phyloP scores from a whole-genome alignment of 2,329 filamentous ascomycete genomes.

The Diaporthe batatas region DNA sequence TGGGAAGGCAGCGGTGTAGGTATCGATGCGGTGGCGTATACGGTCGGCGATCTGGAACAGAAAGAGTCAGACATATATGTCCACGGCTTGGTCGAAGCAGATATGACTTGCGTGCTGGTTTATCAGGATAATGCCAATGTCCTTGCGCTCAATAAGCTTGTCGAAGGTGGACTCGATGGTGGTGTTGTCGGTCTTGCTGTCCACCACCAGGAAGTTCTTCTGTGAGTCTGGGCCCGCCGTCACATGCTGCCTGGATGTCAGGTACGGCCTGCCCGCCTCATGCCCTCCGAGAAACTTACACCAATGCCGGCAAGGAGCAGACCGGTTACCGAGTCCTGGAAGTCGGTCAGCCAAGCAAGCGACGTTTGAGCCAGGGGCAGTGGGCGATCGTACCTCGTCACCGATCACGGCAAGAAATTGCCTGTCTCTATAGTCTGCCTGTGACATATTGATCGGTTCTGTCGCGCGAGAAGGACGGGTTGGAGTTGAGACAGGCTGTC shows the following conservation, averaged over 20 bases:
- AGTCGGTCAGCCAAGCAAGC: conserved; percentile 41
- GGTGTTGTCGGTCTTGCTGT: conserved; percentile 89
- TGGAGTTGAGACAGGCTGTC: conserved; percentile 15
- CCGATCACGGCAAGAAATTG: conserved; percentile 98
- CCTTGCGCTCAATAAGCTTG: conserved; percentile 90
- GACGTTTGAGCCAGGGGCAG: neutral
- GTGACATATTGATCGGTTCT: conserved; percentile 57
- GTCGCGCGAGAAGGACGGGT: conserved; percentile 36
- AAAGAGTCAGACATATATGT: neutral
- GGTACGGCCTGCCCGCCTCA: conserved; percentile 17
- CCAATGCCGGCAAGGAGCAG: conserved; percentile 95
- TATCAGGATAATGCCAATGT: conserved; percentile 96
- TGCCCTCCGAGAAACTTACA: conserved; percentile 62
- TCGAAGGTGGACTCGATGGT: conserved; percentile 93
- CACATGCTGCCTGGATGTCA: conserved; percentile 76
- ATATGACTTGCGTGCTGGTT: conserved; percentile 86
- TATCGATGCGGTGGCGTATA: conserved; percentile 91
- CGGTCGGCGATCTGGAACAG: conserved; percentile 85
- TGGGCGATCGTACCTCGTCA: conserved; percentile 78
- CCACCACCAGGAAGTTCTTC: conserved; percentile 98
- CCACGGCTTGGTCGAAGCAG: too few relatives aligned
- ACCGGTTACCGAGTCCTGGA: conserved; percentile 93
- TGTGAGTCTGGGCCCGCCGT: conserved; percentile 88
- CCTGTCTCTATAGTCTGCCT: conserved; percentile 81
- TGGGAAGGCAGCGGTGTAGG: conserved; percentile 95